Conservation (phyloP, 1,139 yeast species). For the Candida gigantensis region DNA sequence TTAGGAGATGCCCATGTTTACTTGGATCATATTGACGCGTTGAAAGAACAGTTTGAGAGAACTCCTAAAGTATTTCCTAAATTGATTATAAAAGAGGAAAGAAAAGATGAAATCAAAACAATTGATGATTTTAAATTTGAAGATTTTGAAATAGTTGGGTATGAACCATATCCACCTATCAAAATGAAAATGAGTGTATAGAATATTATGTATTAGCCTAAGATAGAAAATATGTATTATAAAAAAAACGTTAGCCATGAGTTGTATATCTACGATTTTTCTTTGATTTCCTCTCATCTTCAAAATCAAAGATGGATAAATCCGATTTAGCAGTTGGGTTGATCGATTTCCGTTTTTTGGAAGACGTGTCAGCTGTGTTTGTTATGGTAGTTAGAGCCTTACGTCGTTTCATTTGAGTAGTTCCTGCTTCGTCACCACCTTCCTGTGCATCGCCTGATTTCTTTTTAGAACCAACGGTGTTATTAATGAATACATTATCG, state of each 20-base stretch:
- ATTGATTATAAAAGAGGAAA: constrained; percentile 62
- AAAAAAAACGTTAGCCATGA: constrained; percentile 8
- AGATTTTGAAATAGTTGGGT: constrained; percentile 78
- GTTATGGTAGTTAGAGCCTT: constrained; percentile 25
- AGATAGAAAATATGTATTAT: neutral
- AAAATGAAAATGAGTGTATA: constrained; percentile 81
- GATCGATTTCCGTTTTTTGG: constrained; percentile 9
- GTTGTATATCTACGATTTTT: constrained; percentile 17
- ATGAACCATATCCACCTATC: constrained; percentile 79
- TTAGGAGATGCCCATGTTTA: constrained; percentile 97
- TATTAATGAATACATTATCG: constrained; percentile 31
- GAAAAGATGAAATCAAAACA: constrained; percentile 46
- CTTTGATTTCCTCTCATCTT: constrained; percentile 15
- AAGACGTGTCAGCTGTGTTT: constrained; percentile 11
- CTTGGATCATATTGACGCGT: constrained; percentile 87
- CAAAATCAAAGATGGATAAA: constrained; percentile 33
- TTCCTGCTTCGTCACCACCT: neutral
- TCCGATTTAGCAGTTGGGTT: constrained; percentile 12
- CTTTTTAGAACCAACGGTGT: constrained; percentile 42
- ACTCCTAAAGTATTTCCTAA: constrained; percentile 80
- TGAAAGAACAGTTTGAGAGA: constrained; percentile 74
- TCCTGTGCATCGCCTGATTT: constrained; percentile 1
- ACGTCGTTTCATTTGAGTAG: constrained; percentile 13
- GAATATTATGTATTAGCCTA: neutral
- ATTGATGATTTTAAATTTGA: constrained; percentile 89